Base-by-base conservation (phyloP, 208 protist species). In the Strigomonas culicis region DNA sequence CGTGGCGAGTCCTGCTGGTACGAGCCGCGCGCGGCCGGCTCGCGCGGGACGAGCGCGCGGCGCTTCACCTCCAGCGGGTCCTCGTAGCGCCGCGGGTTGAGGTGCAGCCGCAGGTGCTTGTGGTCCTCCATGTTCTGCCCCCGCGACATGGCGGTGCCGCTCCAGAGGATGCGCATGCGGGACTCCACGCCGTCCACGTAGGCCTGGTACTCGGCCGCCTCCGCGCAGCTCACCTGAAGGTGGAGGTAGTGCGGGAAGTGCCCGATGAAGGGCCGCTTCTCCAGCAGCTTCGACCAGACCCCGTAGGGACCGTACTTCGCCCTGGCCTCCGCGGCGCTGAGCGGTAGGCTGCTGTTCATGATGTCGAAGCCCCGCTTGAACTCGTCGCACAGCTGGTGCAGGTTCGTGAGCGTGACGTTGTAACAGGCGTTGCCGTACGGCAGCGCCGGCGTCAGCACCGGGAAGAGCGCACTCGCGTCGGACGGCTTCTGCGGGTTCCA, bases 371-470 rank as follows among this genome's bases (percentile, higher is more conserved):
- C 98, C 21, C 97, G 83, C 34, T 81, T 49, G 77, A 99, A 98
- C 68, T 99, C 98, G 11, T 82, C 77, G 68, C 91, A 98, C 25
- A 99, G 78, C 66, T 98, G 83, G 36, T 70, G 68, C 24, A 99
- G 74, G 60, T 98, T 99, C 8, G 96, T 97, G 47, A 84, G 66
- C 0, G 95, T 97, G 1, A 99, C 96, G 77, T 99, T 99, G 77
- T 97, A 98, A 28, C 97, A 99, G 0, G 97, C 95, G 68, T 99
- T 99, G 80, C 98, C 96, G 49, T 90, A 96, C 31, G 98, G 98
- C 50, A 99, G 96, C 4, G 95, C 92, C 11, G 98, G 98, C n/a
- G 98, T 99, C 41, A 99, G 90, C 43, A 99, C 89, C 7, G 98
- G 98, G 82, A 99, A 99, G 25, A 98, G 77, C 65, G 98, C 93